Evolutionary conservation across 2,329 filamentous ascomycete species (phyloP).

Genomic region (Venturia nashicola): DNA sequence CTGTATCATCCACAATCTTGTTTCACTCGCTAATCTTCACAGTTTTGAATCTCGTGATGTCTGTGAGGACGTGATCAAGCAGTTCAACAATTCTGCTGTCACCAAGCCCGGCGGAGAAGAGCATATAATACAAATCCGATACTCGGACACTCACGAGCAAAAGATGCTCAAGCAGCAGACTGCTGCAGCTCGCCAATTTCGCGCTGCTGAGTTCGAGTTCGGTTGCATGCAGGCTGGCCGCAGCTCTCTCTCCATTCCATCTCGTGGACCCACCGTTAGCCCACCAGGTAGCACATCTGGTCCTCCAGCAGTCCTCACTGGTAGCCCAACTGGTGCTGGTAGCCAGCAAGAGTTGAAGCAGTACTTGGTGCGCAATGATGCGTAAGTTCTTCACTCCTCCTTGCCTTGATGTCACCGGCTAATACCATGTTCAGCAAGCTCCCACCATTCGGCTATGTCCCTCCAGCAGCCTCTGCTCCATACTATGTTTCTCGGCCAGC

Average conservation of each 20-base stretch:
- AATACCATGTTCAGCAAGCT: neutral
- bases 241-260: constrained; percentile 18
- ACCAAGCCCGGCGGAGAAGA: constrained; percentile 58
- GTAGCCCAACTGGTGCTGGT: neutral
- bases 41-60: constrained; percentile 85
- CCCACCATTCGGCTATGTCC: neutral
- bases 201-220: constrained; percentile 74
- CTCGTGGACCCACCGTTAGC: constrained; percentile 23
- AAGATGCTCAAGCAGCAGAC: constrained; percentile 96
- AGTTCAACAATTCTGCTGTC: constrained; percentile 61
- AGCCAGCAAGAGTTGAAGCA: neutral
- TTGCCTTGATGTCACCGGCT: constrained; percentile 12
- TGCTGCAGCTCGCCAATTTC: constrained; percentile 87
- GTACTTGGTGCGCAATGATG: constrained; percentile 3
- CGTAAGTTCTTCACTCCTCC: constrained; percentile 1
- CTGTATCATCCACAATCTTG: constrained; percentile 6
- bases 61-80: constrained; percentile 78
- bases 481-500: neutral
- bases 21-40: constrained; percentile 11
- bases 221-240: constrained; percentile 27
- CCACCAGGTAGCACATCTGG: constrained; percentile 14
- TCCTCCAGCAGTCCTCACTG: neutral
- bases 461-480: neutral
- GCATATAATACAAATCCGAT: constrained; percentile 81
- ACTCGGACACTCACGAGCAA: constrained; percentile 91